Base-by-base conservation (phyloP, 495 filamentous ascomycete genomes). In the Talaromyces stipitatus region DNA sequence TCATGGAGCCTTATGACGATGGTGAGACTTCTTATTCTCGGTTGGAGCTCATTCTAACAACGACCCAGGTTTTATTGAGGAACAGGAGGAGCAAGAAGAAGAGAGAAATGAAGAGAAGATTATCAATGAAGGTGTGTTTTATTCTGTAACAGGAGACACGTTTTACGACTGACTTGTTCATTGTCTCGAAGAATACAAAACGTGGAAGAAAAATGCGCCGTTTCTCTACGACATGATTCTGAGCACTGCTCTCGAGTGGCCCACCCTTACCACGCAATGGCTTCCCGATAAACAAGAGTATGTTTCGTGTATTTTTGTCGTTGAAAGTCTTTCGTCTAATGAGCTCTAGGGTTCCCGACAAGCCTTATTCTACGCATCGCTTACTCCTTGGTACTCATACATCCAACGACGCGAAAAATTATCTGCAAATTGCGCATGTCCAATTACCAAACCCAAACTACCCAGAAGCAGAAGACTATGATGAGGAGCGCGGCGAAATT, bases 201-300 rank as follows among this genome's bases (percentile, higher is more conserved):
- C 90, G 61, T 99, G 95, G 95, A 99, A 99, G 80, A 99, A 99
- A 82, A 97, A 97, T 72, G 87, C 90, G 60, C 91, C 92, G 2
- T 97, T 97, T 70, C 87, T 99, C 62, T 99, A 99, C 71, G 95
- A 97, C 65, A 85, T 96, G 79, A 92, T 97, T 57, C 73, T 96
- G 28, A 92, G 94, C 64, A 92, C 87, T 47, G 95, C 95, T 30
- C 77, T 99, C 45, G 92, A 97, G 73, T 99, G 95, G 95, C 95
- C 95, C 18, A 97, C 95, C 8, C 79, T 99, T 52, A 97, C 94
- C 12, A 91, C 90, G 8, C 92, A 99, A 78, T 99, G 95, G 95
- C 84, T 99, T 57, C 95, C 95, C 26, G 95, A 99, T 67, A 89
- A 91, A 64, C 90, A 95, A 78, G 82, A 85, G 86, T 90, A 77